A percentile compares a stretch with the other conserved stretches of the same genome.
phyloP scores from a whole-genome alignment of 2,329 filamentous ascomycete genomes.

The Fusarium nygamai region DNA sequence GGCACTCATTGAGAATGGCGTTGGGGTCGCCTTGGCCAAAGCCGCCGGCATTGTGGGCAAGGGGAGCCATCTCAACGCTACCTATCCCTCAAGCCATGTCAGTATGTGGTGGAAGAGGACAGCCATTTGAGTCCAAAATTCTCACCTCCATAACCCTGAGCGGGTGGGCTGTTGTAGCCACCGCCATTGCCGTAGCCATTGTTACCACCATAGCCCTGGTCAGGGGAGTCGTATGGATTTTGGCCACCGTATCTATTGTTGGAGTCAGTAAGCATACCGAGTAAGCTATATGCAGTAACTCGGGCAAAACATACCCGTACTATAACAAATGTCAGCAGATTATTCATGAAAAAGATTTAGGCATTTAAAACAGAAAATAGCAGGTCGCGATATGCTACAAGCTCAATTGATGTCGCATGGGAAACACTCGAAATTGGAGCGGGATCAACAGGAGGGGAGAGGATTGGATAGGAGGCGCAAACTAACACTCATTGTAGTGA shows the following conservation, averaged over 20 bases:
- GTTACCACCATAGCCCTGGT: conserved; percentile 42
- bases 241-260: conserved; percentile 62
- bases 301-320: conserved; percentile 63
- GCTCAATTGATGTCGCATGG: conserved; percentile 1
- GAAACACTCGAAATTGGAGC: not conserved
- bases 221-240: conserved; percentile 70
- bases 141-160: conserved; percentile 42
- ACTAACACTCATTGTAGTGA: conserved; percentile 47
- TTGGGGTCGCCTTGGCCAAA: conserved; percentile 70
- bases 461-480: conserved; percentile 27
- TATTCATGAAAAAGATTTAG: not conserved
- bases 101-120: conserved; percentile 9
- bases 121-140: not conserved
- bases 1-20: conserved; percentile 85
- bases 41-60: conserved; percentile 62
- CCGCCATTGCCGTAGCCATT: conserved; percentile 40
- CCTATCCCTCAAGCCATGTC: conserved; percentile 47
- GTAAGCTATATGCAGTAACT: conserved; percentile 1
- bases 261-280: conserved; percentile 45
- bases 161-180: conserved; percentile 33
- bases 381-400: not conserved
- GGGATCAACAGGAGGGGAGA: conserved; percentile 16
- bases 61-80: conserved; percentile 77
- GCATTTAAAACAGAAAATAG: not conserved
- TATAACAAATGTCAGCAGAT: conserved; percentile 1